These are phyloP conservation scores for Trichomonascaceae sp. DNA, from an alignment of 1,139 yeast species.

Conservation along the genomic window DNA sequence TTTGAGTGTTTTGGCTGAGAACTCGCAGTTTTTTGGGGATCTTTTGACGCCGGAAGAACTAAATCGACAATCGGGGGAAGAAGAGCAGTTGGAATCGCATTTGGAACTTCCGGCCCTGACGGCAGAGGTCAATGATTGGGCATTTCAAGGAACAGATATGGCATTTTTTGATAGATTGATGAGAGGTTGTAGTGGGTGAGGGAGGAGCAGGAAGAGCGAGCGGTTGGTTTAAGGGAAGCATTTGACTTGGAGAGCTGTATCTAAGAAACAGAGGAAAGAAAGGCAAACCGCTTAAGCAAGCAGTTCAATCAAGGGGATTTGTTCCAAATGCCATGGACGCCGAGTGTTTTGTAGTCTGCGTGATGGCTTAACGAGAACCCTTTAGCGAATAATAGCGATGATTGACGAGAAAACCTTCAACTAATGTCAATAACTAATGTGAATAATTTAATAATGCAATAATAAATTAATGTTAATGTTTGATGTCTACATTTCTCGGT, in stretches of 20 bases:
- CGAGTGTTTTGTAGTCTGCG: no score
- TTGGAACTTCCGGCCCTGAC: background rate
- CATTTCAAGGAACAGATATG: background rate
- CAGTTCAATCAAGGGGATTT: no score
- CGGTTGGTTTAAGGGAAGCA: no score
- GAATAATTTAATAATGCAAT: background rate
- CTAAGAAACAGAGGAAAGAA: background rate
- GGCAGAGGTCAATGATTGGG: background rate
- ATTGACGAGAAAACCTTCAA: background rate
- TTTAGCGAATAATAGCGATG: no score
- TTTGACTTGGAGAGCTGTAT: background rate
- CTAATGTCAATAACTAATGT: conserved; percentile 1
- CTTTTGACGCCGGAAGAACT: background rate
- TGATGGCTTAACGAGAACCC: no score
- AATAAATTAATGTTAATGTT: no score
- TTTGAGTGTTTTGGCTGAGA: no score
- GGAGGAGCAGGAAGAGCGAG: background rate
- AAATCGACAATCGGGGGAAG: background rate
- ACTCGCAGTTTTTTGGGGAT: no score
- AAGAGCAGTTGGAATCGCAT: no score
- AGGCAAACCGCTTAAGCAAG: no score
- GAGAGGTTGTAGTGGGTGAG: background rate
- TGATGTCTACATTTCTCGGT: no score
- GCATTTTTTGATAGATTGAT: background rate
- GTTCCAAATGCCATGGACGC: no score